Evolutionary conservation across 2,329 filamentous ascomycete species (phyloP).

Genomic region (Microsporum ferrugineum): DNA sequence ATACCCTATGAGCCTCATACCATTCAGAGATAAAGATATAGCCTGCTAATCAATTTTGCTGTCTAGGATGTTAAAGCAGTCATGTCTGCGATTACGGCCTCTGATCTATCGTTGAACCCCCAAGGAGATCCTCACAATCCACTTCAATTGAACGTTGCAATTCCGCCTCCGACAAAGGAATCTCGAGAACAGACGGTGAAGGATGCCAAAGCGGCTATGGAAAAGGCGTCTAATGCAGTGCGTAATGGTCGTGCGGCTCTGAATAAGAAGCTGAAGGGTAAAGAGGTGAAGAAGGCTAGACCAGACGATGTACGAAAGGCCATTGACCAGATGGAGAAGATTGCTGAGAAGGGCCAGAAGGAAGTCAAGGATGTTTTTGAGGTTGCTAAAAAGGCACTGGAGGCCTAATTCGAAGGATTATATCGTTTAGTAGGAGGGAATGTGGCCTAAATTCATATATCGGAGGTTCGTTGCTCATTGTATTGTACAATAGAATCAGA

Average conservation of each 20-base stretch:
- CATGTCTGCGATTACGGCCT: constrained; percentile 32
- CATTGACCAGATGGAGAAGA: constrained; percentile 38
- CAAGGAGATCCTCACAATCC: constrained; percentile 34
- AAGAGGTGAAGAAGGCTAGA: constrained; percentile 32
- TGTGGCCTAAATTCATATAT: neutral
- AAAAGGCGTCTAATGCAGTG: constrained; percentile 30
- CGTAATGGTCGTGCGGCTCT: constrained; percentile 34
- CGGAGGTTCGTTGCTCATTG: neutral
- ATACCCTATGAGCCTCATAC: neutral
- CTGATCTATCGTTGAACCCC: constrained; percentile 34
- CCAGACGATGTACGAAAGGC: constrained; percentile 38
- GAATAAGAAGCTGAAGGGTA: constrained; percentile 35
- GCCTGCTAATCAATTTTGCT: neutral
- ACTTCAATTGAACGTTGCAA: constrained; percentile 35
- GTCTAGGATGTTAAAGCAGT: constrained; percentile 37
- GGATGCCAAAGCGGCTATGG: constrained; percentile 33
- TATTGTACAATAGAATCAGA: neutral
- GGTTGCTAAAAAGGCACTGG: constrained; percentile 28
- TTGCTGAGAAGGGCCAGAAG: constrained; percentile 36
- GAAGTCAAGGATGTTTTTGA: constrained; percentile 38
- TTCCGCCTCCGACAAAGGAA: constrained; percentile 38
- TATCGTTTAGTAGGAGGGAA: neutral
- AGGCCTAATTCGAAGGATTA: constrained; percentile 14
- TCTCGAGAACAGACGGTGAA: constrained; percentile 33
- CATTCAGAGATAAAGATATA: neutral